Base-by-base conservation (phyloP, 352 stramenopile species). In the Phytophthora hibernalis region DNA sequence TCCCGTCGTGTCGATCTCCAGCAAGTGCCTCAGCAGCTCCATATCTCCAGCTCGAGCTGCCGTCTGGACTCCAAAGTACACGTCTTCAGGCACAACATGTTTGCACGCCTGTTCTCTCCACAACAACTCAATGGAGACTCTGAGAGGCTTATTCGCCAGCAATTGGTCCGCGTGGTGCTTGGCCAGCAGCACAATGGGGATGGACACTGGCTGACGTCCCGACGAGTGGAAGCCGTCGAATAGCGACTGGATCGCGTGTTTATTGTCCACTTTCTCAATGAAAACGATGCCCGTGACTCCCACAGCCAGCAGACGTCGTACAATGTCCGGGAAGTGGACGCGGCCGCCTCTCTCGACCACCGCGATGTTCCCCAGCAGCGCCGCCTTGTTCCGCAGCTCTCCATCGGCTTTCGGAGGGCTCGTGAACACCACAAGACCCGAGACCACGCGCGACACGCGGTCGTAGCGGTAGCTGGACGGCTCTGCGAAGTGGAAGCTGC, bases 161-260 rank as follows among this genome's bases (percentile, higher is more conserved):
- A 96, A 54, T 59, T 90, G 82, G 54, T 96, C 84, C 5, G 85
- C 86, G 51, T 96, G 87, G 50, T 83, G 83, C 61, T 90, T 90
- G 22, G 84, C 88, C 28, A 96, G 65, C 60, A 93, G 64, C 48
- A 96, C 77, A 61, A 96, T 92, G 0, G 85, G 87, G 44, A 96
- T 87, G 1, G 80, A 72, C 21, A 94, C 85, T 0, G 67, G 64
- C 54, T 96, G 87, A 15, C 87, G 73, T 11, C 87, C 87, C 1
- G 87, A 96, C 54, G 87, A 96, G 71, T 96, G 87, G 61, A 94
- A 96, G 45, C 87, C 87, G 55, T 96, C 87, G 58, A 96, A 96
- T 8, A 96, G 79, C 57, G 83, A 88, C 42, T 92, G 83, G 42
- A 78, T 88, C 53, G 75, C 77, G 8, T 75, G 72, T 12, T 80